Percentiles rank a stretch among this genome's conserved stretches.
Conservation (phyloP, 2,329 filamentous ascomycete genomes). For the Thelonectria rubi region DNA sequence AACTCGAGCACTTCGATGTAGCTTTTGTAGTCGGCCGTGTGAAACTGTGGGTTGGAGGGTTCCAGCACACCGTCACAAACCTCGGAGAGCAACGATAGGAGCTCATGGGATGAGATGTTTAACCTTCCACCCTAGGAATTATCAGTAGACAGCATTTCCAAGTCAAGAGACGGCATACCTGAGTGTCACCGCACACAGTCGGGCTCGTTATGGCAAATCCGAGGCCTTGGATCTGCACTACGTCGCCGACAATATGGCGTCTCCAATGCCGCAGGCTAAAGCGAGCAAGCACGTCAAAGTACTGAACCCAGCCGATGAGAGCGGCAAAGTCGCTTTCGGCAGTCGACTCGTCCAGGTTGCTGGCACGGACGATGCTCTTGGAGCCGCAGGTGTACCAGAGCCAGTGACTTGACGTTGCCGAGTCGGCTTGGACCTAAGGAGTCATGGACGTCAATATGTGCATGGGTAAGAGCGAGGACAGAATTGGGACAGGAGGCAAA, state of each 20-base stretch:
- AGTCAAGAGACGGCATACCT: not conserved
- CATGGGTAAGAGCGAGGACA: no score
- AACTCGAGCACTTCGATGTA: conserved; percentile 13
- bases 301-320: conserved; percentile 33
- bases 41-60: not conserved
- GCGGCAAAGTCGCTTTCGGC: conserved; percentile 7
- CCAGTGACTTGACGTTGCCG: conserved; percentile 32
- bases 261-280: conserved; percentile 36
- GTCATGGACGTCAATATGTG: not conserved
- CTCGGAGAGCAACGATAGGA: conserved; percentile 8
- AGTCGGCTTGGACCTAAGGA: conserved; percentile 29
- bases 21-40: conserved; percentile 6
- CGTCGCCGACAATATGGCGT: conserved; percentile 3
- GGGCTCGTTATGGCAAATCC: not conserved
- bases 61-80: conserved; percentile 9
- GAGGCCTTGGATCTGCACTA: not conserved
- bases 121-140: not conserved
- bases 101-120: not conserved
- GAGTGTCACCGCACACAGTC: not conserved
- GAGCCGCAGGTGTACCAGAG: conserved; percentile 34
- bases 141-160: not conserved
- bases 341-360: conserved; percentile 13
- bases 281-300: conserved; percentile 24
- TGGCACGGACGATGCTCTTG: conserved; percentile 25
- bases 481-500: not conserved